Evolutionary conservation across 148 eudicot genomes (phyloP), one percentile per base, ranked within the genome.

Genomic region (Spergularia marina): DNA sequence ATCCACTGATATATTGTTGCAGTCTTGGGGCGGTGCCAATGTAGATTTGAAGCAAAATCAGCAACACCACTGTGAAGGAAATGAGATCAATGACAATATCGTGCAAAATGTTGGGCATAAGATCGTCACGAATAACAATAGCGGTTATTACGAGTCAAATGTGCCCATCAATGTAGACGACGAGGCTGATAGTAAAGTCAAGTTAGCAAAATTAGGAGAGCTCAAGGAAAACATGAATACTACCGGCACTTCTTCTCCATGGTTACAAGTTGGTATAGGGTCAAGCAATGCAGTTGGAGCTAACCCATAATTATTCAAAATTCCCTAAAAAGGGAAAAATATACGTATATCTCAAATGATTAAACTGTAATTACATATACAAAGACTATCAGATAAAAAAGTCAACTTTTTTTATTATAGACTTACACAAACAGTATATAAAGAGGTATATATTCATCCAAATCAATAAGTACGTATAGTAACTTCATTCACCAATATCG

Each of bases 211-310:
- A 76, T 49, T 94, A 53, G 84, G 88, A 75, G 95, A 90, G 53
- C 77, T 93, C 23, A 86, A 90, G 71, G 97, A 90, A 40, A 60
- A 80, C 44, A 80, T 87, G 80, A 86, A 66, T 52, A 68, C 74
- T 5, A 80, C 73, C 53, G 83, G 80, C 9, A 75, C 65, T 77
- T 82, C 91, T 7, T 85, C 94, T 54, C 83, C 86, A 41, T 92
- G 96, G 98, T 83, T 92, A 66, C 98, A 87, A 53, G 89, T 90
- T 58, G 97, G 98, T 41, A 84, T 90, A 82, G 88, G 91, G 64
- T 82, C 96, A 18, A 76, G 82, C 23, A 77, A 85, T 75, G 86
- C 76, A 65, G 84, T 76, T 59, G 84, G 77, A 67, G 79, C 86
- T 70, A 78, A 87, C 74, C 72, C 83, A 59, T 70, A 59, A 71